These are phyloP conservation scores for Gaultheria prostrata DNA, from an alignment of 148 eudicot species.

Conservation along the genomic window DNA sequence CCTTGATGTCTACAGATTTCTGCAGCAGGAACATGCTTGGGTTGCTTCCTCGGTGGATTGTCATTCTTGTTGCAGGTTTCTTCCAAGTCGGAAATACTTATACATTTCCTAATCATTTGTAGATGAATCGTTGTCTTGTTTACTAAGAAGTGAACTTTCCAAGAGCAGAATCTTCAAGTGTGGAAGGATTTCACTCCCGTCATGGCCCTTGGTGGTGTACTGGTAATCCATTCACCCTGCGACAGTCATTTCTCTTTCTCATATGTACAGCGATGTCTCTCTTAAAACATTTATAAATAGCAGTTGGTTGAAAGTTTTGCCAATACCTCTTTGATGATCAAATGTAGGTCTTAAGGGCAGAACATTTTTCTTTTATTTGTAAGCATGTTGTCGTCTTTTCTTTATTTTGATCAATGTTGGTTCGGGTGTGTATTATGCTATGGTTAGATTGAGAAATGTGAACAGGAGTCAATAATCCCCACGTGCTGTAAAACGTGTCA, in stretches of 20 bases:
- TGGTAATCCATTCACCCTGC: conserved; percentile 50
- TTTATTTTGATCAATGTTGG: background rate
- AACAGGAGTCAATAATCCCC: background rate
- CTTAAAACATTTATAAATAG: background rate
- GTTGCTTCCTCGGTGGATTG: conserved; percentile 54
- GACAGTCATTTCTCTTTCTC: background rate
- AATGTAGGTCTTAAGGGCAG: background rate
- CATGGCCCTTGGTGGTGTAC: conserved; percentile 63
- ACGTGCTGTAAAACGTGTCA: background rate
- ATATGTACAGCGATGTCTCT: background rate
- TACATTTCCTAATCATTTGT: background rate
- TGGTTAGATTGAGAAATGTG: background rate
- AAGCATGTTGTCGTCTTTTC: background rate
- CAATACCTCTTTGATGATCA: background rate
- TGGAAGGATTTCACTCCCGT: conserved; percentile 47
- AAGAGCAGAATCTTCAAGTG: conserved; percentile 50
- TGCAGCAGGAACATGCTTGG: conserved; percentile 84
- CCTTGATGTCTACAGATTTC: conserved; percentile 50
- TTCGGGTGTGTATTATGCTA: background rate
- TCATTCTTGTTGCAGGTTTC: conserved; percentile 78
- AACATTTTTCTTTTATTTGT: background rate
- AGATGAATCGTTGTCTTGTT: background rate
- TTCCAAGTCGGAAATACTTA: background rate
- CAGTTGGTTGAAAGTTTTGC: background rate
- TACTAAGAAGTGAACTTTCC: conserved; percentile 4